These are phyloP conservation scores for Cladosporium oxysporum DNA, from an alignment of 2,329 filamentous ascomycete genomes.

Conservation along the genomic window DNA sequence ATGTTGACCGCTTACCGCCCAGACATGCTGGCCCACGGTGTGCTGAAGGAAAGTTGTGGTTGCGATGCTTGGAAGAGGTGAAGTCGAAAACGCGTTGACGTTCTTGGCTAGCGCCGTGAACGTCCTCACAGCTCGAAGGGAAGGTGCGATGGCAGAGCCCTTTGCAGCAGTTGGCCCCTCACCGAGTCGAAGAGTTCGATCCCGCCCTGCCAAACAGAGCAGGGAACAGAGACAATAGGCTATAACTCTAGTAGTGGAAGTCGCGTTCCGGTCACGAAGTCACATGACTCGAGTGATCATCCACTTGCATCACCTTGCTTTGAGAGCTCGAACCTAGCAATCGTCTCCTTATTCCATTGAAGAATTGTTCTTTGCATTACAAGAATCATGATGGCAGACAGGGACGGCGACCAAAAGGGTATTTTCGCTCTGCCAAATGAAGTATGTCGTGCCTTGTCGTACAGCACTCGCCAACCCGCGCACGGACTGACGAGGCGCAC, in stretches of 20 bases:
- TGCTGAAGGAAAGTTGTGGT: background rate
- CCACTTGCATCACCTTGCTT: slow-evolving; percentile 17
- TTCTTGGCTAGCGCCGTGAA: background rate
- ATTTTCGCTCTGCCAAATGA: slow-evolving; percentile 38
- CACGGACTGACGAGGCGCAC: slow-evolving; percentile 18
- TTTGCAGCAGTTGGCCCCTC: background rate
- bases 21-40: slow-evolving; percentile 18
- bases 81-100: slow-evolving; percentile 13
- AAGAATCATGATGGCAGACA: background rate
- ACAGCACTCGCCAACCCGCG: slow-evolving; percentile 15
- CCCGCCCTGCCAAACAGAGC: background rate
- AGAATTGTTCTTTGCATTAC: background rate
- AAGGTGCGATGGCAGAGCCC: background rate
- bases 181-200: background rate
- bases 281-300: slow-evolving; percentile 4
- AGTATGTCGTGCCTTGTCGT: slow-evolving; percentile 23
- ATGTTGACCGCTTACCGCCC: background rate
- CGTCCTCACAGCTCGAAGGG: background rate
- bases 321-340: background rate
- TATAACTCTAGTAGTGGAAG: background rate
- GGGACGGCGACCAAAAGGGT: background rate
- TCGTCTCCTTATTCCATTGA: background rate
- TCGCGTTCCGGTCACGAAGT: background rate
- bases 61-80: background rate
- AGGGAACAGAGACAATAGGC: background rate